Evolutionary conservation across 805 yeast genomes (phyloP).

Genomic region (Starmerella floris): DNA sequence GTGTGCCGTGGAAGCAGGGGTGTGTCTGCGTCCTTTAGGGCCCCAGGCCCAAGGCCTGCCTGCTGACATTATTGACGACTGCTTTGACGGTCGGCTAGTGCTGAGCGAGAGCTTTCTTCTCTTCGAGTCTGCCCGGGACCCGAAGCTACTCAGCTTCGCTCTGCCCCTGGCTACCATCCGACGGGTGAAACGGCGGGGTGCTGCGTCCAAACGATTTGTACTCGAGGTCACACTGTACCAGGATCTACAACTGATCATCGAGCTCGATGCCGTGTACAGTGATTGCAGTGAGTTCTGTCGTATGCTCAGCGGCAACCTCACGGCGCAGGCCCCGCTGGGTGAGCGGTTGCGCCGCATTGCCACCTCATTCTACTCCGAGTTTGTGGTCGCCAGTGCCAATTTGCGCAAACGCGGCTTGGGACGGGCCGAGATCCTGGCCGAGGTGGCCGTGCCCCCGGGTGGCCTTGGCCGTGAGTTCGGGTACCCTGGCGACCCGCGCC

Average conservation of each 20-base stretch:
- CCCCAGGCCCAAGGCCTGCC: constrained; percentile 9
- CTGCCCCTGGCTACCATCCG: constrained; percentile 66
- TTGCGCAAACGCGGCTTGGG: constrained; percentile 33
- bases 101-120: constrained; percentile 64
- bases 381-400: constrained; percentile 36
- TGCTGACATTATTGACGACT: constrained; percentile 19
- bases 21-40: constrained; percentile 16
- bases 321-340: constrained; percentile 49
- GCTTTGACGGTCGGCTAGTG: constrained; percentile 50
- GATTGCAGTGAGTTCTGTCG: constrained; percentile 72
- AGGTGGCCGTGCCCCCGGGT: constrained; percentile 43
- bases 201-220: constrained; percentile 58
- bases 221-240: constrained; percentile 57
- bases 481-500: constrained; percentile 79
- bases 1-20: constrained; percentile 41
- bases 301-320: constrained; percentile 45
- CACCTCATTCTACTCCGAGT: constrained; percentile 72
- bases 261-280: constrained; percentile 65
- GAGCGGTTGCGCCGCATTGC: constrained; percentile 45
- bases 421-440: constrained; percentile 12
- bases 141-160: constrained; percentile 50
- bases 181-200: constrained; percentile 75
- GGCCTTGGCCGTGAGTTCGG: constrained; percentile 78
- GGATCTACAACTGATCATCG: constrained; percentile 48
- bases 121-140: constrained; percentile 59